A percentile compares a stretch with the other conserved stretches of the same genome.
phyloP scores from a whole-genome alignment of 2,329 filamentous ascomycete species.

The Scedosporium boydii region DNA sequence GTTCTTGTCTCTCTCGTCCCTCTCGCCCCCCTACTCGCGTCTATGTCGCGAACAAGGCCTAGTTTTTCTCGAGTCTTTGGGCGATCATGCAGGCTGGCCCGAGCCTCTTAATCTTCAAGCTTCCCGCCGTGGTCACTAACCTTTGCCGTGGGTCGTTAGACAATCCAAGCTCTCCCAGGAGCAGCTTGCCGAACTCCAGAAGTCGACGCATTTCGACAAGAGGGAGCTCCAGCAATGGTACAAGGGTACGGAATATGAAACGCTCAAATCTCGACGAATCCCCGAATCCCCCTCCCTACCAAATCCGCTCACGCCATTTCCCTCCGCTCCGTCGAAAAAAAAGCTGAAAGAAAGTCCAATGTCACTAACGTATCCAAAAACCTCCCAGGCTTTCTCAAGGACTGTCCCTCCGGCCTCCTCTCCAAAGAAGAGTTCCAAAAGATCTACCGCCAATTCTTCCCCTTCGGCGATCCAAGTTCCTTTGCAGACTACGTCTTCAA shows the following conservation, averaged over 20 bases:
- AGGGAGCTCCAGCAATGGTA: conserved; percentile 99
- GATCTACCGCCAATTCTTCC: conserved; percentile 99
- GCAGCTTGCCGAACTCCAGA: conserved; percentile 90
- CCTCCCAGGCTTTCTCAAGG: conserved; percentile 80
- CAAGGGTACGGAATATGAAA: conserved; percentile 59
- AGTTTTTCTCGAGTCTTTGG: neutral
- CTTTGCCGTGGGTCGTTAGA: conserved; percentile 35
- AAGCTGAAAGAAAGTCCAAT: neutral
- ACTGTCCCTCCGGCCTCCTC: conserved; percentile 93
- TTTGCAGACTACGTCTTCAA: conserved; percentile 99
- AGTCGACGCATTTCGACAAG: conserved; percentile 98
- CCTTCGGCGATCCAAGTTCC: conserved; percentile 91
- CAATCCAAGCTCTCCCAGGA: conserved; percentile 97
- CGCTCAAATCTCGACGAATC: neutral
- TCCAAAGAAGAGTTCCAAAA: conserved; percentile 99
- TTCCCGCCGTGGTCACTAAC: neutral
- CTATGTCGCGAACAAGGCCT: neutral
- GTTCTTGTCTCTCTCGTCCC: too few relatives aligned
- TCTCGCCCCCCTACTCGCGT: too few relatives aligned
- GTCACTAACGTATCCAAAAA: neutral
- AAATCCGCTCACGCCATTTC: too few relatives aligned
- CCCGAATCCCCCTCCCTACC: conserved; percentile 9
- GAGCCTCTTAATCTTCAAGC: too few relatives aligned
- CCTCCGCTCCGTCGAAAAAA: neutral
- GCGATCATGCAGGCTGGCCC: neutral